These are phyloP conservation scores for Rhizopus sp. DNA, from an alignment of 371 early-diverging fungal genomes.

Conservation along the genomic window DNA sequence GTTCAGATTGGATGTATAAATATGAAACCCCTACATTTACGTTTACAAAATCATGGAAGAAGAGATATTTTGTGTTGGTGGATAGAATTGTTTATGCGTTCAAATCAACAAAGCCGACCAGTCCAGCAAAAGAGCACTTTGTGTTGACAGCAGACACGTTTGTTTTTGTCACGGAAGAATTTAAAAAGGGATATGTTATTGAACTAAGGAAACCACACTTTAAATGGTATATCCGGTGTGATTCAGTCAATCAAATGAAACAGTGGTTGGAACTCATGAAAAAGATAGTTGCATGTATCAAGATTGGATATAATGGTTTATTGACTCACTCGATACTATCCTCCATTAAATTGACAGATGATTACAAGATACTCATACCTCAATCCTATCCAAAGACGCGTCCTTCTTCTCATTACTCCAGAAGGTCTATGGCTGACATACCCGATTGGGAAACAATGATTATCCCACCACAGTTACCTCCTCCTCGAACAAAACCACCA, in stretches of 20 bases:
- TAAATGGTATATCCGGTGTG: constrained; percentile 47
- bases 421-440: constrained; percentile 38
- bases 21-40: constrained; percentile 38
- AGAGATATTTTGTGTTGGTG: constrained; percentile 31
- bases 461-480: constrained; percentile 44
- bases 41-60: constrained; percentile 45
- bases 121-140: constrained; percentile 41
- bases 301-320: constrained; percentile 33
- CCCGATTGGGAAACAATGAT: constrained; percentile 39
- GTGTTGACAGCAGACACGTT: constrained; percentile 43
- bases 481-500: constrained; percentile 37
- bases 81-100: constrained; percentile 38
- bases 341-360: constrained; percentile 32
- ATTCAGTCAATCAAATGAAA: constrained; percentile 36
- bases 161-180: constrained; percentile 50
- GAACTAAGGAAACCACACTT: constrained; percentile 45
- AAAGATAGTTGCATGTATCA: constrained; percentile 41
- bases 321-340: constrained; percentile 20
- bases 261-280: constrained; percentile 45
- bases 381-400: neutral
- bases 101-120: constrained; percentile 38
- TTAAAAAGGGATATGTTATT: constrained; percentile 41
- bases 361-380: constrained; percentile 30
- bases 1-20: constrained; percentile 36
- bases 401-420: constrained; percentile 3